A percentile compares a stretch with the other conserved stretches of the same genome.
phyloP scores from a whole-genome alignment of 257 asterid genomes.

The Nicotiana paniculata region DNA sequence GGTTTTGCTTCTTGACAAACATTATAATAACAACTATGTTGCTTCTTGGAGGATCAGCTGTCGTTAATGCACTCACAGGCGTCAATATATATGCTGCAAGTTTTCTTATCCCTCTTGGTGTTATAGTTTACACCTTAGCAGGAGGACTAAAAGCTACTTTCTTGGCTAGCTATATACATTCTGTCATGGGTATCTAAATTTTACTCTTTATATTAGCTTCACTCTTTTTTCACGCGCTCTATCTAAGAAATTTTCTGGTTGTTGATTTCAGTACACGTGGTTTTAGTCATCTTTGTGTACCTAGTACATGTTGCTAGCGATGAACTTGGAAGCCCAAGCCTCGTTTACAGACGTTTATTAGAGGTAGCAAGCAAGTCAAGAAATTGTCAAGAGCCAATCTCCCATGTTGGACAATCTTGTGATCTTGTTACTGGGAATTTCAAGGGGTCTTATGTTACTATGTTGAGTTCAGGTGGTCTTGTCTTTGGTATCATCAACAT shows the following conservation, averaged over 20 bases:
- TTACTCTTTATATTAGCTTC: neutral
- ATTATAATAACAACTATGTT: constrained; percentile 91
- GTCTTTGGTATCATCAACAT: constrained; percentile 91
- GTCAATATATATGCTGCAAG: constrained; percentile 91
- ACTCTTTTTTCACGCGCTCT: neutral
- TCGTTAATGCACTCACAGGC: constrained; percentile 85
- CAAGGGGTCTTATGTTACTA: constrained; percentile 77
- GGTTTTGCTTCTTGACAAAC: constrained; percentile 86
- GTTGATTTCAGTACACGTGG: constrained; percentile 62
- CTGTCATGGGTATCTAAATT: constrained; percentile 56
- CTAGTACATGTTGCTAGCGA: constrained; percentile 66
- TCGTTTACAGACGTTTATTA: constrained; percentile 55
- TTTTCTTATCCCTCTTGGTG: constrained; percentile 89
- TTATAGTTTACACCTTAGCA: constrained; percentile 71
- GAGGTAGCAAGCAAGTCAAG: constrained; percentile 71
- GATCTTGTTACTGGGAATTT: constrained; percentile 75
- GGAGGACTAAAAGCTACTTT: constrained; percentile 95
- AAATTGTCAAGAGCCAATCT: constrained; percentile 55
- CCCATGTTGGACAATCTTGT: constrained; percentile 65
- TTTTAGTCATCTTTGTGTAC: constrained; percentile 73
- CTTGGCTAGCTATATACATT: constrained; percentile 89
- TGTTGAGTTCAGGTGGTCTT: constrained; percentile 88
- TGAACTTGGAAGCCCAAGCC: constrained; percentile 78
- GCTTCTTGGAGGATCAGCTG: constrained; percentile 94
- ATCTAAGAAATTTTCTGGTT: neutral